Conservation (phyloP, 805 yeast species). For the Zygoascus bituminiphila region DNA sequence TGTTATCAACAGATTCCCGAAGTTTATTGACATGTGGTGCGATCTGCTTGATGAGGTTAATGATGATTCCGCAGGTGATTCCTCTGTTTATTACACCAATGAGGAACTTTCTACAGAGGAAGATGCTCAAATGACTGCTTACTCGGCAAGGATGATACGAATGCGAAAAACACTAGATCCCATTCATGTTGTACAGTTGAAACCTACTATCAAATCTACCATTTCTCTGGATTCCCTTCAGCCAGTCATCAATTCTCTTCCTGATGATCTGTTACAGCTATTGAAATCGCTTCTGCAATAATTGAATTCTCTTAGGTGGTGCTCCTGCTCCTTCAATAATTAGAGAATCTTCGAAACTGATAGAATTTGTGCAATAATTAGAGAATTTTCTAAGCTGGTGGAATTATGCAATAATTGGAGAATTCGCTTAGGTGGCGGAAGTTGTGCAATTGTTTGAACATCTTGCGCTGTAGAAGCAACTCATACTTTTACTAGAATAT, state of each 20-base stretch:
- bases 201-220: conserved; percentile 33
- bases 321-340: too few relatives aligned
- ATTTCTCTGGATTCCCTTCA: neutral
- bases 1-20: conserved; percentile 25
- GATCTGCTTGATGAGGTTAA: conserved; percentile 65
- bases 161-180: conserved; percentile 37
- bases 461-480: too few relatives aligned
- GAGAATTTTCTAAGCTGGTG: too few relatives aligned
- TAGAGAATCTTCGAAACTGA: too few relatives aligned
- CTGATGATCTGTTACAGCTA: neutral
- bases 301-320: too few relatives aligned
- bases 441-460: too few relatives aligned
- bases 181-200: conserved; percentile 45
- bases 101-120: conserved; percentile 11
- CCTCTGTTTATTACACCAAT: neutral
- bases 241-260: neutral
- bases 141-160: conserved; percentile 28
- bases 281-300: neutral
- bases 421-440: too few relatives aligned
- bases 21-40: conserved; percentile 37
- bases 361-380: too few relatives aligned
- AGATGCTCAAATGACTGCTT: conserved; percentile 9
- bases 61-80: conserved; percentile 19
- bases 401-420: neutral
- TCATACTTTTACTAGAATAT: too few relatives aligned